Evolutionary conservation across 2,329 filamentous ascomycete species (phyloP), one percentile per base, ranked within the genome.

Genomic region (Epichloe uncinata): DNA sequence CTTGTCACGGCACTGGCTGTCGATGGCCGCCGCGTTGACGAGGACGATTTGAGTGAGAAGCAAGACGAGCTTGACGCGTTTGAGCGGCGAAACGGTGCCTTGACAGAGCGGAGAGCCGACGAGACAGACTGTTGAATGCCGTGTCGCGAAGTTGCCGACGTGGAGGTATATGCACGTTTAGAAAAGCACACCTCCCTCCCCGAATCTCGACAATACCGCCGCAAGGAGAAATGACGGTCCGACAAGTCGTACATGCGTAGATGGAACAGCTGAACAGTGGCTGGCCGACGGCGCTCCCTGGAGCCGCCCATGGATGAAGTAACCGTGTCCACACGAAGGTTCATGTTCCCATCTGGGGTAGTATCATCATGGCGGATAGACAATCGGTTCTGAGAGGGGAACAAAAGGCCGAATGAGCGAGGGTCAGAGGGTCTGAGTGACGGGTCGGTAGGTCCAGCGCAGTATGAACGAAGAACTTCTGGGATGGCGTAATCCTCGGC

Each of bases 291-390:
- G 9, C 13, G 35, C 20, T 6, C n/a, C 1, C 34, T 30, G 30
- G 45, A 48, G 34, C 41, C 42, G 40, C 38, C 37, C 5, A 42
- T 16, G 1, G 77, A 77, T 18, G 57, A 50, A 26, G 76, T 74
- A 43, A 87, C 78, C 5, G 87, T 91, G 63, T 95, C 90, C 52
- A 97, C 76, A 34, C 90, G 83, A 51, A 98, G 75, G 63, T 97
- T 97, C 88, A 96, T 94, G 72, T 96, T 95, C 36, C 91, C 91
- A 63, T 98, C 91, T 4, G 83, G 69, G 0, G 89, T 93, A 45
- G 87, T 81, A 66, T 96, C 88, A 63, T 97, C 93, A 63, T 97
- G 91, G 30, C 85, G 81, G 61, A 98, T 88, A 36, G 80, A 79
- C 48, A 97, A 71, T 50, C 86, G 79, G 63, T 88, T 81, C 57